Conservation (phyloP, 768 basidiomycete species). For the Lactarius sanguifluus region DNA sequence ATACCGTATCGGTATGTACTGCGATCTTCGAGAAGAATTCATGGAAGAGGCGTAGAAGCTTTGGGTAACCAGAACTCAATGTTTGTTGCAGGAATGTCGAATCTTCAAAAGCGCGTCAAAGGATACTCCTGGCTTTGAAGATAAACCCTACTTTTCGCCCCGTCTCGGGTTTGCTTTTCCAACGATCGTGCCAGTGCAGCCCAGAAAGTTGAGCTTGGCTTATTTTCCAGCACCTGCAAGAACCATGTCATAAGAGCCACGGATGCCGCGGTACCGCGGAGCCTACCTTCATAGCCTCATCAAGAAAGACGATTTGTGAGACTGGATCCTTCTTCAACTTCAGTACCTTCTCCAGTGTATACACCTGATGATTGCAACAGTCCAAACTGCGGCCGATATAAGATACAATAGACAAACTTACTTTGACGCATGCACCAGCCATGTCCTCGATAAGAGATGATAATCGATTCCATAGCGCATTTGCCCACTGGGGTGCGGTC, state of each 20-base stretch:
- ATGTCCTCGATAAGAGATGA: conserved; percentile 86
- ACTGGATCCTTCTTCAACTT: conserved; percentile 81
- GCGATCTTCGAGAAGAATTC: conserved; percentile 96
- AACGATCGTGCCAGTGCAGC: conserved; percentile 72
- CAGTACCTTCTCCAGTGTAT: conserved; percentile 92
- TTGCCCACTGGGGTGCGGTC: conserved; percentile 83
- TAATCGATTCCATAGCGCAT: conserved; percentile 77
- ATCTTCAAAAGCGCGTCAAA: conserved; percentile 43
- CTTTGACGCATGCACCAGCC: conserved; percentile 90
- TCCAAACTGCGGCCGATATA: background rate
- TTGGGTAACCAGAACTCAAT: conserved; percentile 81
- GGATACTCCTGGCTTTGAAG: background rate
- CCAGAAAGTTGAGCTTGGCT: conserved; percentile 93
- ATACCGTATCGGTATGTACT: conserved; percentile 93
- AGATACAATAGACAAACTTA: conserved; percentile 28
- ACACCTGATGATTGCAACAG: conserved; percentile 55
- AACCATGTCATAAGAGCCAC: background rate
- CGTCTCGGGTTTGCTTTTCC: conserved; percentile 80
- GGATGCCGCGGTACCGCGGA: background rate
- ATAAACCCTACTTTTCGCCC: conserved; percentile 62
- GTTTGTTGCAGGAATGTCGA: conserved; percentile 92
- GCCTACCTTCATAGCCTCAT: conserved; percentile 88
- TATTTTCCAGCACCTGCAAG: conserved; percentile 76
- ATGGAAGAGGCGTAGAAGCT: conserved; percentile 87
- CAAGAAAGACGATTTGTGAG: conserved; percentile 78